Conservation (phyloP, 2,329 filamentous ascomycete species). For the Pestalotiopsis sp. region DNA sequence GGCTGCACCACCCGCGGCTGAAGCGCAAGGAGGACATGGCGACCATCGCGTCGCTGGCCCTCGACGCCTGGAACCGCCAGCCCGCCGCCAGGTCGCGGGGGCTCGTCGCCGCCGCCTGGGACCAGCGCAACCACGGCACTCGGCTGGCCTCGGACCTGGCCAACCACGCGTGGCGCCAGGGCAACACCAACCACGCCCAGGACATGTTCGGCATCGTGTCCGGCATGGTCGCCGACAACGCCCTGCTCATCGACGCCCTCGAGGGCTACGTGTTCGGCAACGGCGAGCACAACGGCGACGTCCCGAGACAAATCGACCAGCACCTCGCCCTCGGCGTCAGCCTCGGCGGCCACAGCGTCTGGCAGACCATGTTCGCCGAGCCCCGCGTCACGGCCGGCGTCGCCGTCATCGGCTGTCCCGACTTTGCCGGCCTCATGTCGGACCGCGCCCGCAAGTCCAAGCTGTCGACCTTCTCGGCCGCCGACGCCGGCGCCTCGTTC, state of each 20-base stretch:
- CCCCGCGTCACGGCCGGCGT: constrained; percentile 78
- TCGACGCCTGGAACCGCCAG: constrained; percentile 57
- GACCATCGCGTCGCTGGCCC: constrained; percentile 68
- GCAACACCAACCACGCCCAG: constrained; percentile 80
- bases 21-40: constrained; percentile 75
- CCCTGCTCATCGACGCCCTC: constrained; percentile 75
- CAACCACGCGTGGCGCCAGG: constrained; percentile 79
- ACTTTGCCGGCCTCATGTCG: constrained; percentile 77
- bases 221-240: constrained; percentile 75
- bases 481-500: constrained; percentile 64
- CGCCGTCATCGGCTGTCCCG: constrained; percentile 85
- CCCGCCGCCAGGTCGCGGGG: constrained; percentile 45
- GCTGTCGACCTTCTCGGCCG: constrained; percentile 60
- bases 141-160: constrained; percentile 67
- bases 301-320: constrained; percentile 45
- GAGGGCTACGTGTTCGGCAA: constrained; percentile 72
- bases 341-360: constrained; percentile 84
- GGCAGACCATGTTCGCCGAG: constrained; percentile 81
- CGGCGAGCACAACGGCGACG: constrained; percentile 29
- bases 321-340: constrained; percentile 83
- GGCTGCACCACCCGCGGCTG: constrained; percentile 84
- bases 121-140: constrained; percentile 90
- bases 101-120: constrained; percentile 82
- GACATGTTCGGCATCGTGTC: constrained; percentile 87
- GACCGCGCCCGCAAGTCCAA: constrained; percentile 77